Percentiles rank a stretch among this genome's conserved stretches.
Evolutionary conservation across 345 rosid genomes (phyloP).

Genomic region (Hevea brasiliensis): DNA sequence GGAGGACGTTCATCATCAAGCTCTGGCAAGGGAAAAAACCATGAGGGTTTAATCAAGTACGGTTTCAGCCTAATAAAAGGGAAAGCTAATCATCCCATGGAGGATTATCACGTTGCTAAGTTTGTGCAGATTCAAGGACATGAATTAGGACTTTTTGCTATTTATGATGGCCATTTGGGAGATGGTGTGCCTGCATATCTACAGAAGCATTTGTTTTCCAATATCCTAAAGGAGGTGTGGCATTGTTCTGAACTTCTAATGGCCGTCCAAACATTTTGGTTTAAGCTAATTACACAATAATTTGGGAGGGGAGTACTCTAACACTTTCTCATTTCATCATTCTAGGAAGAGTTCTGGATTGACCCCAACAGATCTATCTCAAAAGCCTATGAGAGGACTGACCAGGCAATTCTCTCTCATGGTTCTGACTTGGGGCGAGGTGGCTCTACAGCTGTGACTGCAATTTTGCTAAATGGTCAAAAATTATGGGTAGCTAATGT

Average conservation of each 20-base stretch:
- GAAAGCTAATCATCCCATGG: constrained; percentile 72
- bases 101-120: constrained; percentile 77
- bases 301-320: constrained; percentile 13
- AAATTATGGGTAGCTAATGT: constrained; percentile 65
- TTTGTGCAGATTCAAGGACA: constrained; percentile 46
- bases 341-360: constrained; percentile 65
- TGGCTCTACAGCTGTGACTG: constrained; percentile 82
- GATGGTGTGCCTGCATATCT: constrained; percentile 59
- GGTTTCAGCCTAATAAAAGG: constrained; percentile 68
- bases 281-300: constrained; percentile 2
- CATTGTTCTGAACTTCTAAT: constrained; percentile 11
- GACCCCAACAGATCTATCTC: constrained; percentile 55
- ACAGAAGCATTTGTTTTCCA: constrained; percentile 65
- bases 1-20: constrained; percentile 54
- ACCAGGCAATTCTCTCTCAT: constrained; percentile 58
- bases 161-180: constrained; percentile 80
- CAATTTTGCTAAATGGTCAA: constrained; percentile 52
- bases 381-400: constrained; percentile 69
- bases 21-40: constrained; percentile 61
- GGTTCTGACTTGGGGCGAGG: constrained; percentile 67
- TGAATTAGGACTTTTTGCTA: constrained; percentile 72
- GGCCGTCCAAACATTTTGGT: constrained; percentile 9
- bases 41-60: constrained; percentile 48
- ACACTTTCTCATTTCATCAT: constrained; percentile 10
- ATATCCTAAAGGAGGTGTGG: constrained; percentile 64